A percentile compares a stretch with the other conserved stretches of the same genome.
Conservation (phyloP, 2,329 filamentous ascomycete species). For the Apiospora phragmitis region DNA sequence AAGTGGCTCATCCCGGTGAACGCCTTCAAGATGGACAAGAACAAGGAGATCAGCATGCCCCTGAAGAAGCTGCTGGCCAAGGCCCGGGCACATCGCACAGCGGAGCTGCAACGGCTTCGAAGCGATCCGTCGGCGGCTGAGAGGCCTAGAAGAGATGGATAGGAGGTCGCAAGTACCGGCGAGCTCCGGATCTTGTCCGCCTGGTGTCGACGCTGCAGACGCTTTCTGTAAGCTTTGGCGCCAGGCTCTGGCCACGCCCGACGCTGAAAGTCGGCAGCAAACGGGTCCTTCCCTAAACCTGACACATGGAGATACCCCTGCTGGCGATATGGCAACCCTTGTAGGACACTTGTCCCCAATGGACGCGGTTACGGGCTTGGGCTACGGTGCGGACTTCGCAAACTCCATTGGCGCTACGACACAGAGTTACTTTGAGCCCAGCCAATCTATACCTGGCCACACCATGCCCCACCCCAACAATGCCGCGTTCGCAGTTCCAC, state of each 20-base stretch:
- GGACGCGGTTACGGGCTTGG: neutral
- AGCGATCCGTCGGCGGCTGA: constrained; percentile 25
- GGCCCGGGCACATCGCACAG: constrained; percentile 37
- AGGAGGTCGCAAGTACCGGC: constrained; percentile 25
- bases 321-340: too few species aligned
- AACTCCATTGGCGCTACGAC: neutral
- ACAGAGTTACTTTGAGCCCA: neutral
- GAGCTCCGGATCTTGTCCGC: constrained; percentile 30
- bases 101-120: constrained; percentile 36
- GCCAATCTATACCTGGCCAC: neutral
- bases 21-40: constrained; percentile 26
- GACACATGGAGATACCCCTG: neutral
- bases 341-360: neutral
- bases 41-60: constrained; percentile 41
- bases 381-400: neutral
- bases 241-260: constrained; percentile 23
- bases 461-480: neutral
- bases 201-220: constrained; percentile 22
- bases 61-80: constrained; percentile 40
- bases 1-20: constrained; percentile 27
- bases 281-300: neutral
- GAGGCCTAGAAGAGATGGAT: constrained; percentile 32
- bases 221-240: constrained; percentile 35
- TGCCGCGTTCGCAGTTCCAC: neutral
- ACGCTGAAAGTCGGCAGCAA: neutral